phyloP scores from a whole-genome alignment of 768 basidiomycete genomes.

The Pleurotus tuber-regium region DNA sequence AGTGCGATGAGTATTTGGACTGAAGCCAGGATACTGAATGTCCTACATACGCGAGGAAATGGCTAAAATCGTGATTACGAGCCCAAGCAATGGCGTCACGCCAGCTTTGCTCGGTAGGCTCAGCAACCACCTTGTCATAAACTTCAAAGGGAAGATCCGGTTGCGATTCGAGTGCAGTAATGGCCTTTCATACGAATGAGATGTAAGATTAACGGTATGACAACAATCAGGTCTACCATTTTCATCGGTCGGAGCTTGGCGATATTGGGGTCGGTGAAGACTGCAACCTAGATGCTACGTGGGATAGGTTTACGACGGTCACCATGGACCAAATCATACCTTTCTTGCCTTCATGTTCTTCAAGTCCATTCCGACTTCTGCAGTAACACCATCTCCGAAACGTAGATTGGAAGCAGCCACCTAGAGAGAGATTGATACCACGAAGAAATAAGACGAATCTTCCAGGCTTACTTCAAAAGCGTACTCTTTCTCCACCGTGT shows the following conservation, averaged over 20 bases:
- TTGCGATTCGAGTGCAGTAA: slow-evolving; percentile 79
- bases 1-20: too few relatives aligned
- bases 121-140: slow-evolving; percentile 78
- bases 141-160: slow-evolving; percentile 76
- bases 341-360: slow-evolving; percentile 91
- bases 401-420: slow-evolving; percentile 85
- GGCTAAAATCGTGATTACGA: slow-evolving; percentile 83
- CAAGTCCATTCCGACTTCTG: slow-evolving; percentile 90
- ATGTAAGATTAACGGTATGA: too few relatives aligned
- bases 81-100: slow-evolving; percentile 87
- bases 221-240: slow-evolving; percentile 69
- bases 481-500: slow-evolving; percentile 77
- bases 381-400: slow-evolving; percentile 88
- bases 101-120: slow-evolving; percentile 93
- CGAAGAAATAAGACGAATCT: neutral
- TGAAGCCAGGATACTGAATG: too few relatives aligned
- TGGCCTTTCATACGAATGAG: slow-evolving; percentile 56
- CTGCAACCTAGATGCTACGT: slow-evolving; percentile 66
- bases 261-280: slow-evolving; percentile 90
- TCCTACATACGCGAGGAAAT: slow-evolving; percentile 85
- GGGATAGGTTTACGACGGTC: slow-evolving; percentile 7
- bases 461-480: slow-evolving; percentile 71
- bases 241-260: slow-evolving; percentile 81
- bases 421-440: slow-evolving; percentile 31
- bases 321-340: slow-evolving; percentile 35